Base-by-base conservation (phyloP, 2,329 filamentous ascomycete genomes). In the Fusarium kyushuense region DNA sequence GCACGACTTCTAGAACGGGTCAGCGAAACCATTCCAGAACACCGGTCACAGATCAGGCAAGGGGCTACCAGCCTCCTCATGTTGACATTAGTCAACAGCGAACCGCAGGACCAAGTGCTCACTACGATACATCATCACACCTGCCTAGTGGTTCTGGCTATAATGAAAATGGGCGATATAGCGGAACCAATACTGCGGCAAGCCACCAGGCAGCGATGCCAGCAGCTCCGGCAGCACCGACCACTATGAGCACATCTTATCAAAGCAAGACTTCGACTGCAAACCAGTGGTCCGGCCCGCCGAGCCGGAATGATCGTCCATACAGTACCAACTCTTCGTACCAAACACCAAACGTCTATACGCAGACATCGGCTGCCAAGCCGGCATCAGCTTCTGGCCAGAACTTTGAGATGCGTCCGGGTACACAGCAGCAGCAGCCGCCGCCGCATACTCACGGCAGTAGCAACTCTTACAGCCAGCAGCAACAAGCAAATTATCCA, bases 1-100 rank as follows among this genome's bases (percentile, higher is more conserved):
- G 74, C 25, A 69, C 75, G 13, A 74, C 74, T 58, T 80, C 80
- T 14, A 72, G 76, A 52, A 77, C 79, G 43, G 73, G 75, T 4
- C 78, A 79, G n/a, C 75, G 76, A 41, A 60, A 73, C 2, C 76
- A 78, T 54, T 76, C 64, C 7, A 74, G 69, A 17, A 76, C 77
- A 23, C 75, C 77, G 5, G 65, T 71, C 19, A 58, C 58, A n/a
- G 67, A 75, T 7, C 60, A 71, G 29, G 52, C 72, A 13, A 30
- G 58, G 33, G 68, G 48, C 9, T 67, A 68, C 13, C 68, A 67
- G 36, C 58, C 72, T 19, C 71, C 68, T 10, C 25, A 46, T 21
- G 32, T 19, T 27, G 58, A 60, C 6, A 32, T 56, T 42, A 46
- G 23, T 10, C 70, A 70, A 29, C 68, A 72, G 19, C 48, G 57